A percentile compares a stretch with the other conserved stretches of the same genome.
These are phyloP conservation scores for Lobosporangium transversale DNA, from an alignment of 192 early-diverging fungal genomes.

Conservation along the genomic window DNA sequence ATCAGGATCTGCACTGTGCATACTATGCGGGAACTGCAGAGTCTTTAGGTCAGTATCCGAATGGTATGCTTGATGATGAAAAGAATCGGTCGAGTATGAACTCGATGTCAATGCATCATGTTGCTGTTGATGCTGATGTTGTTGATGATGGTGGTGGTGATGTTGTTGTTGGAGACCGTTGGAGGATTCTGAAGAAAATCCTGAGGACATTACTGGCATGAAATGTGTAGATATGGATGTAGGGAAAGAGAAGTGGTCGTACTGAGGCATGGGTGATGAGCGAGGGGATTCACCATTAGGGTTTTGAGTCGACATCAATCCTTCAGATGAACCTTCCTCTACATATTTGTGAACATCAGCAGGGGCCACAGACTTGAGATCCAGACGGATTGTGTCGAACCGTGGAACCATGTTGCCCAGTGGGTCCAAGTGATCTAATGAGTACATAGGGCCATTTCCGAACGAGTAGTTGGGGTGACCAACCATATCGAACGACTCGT, in stretches of 20 bases:
- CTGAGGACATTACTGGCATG: constrained; percentile 29
- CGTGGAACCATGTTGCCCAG: constrained; percentile 44
- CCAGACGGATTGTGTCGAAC: constrained; percentile 40
- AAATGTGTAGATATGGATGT: constrained; percentile 49
- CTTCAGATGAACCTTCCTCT: constrained; percentile 12
- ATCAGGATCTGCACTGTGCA: constrained; percentile 8
- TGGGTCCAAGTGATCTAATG: constrained; percentile 39
- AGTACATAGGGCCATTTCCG: constrained; percentile 43
- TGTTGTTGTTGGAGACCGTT: constrained; percentile 15
- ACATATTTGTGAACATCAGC: constrained; percentile 43
- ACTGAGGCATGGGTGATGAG: constrained; percentile 46
- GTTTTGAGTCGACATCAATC: constrained; percentile 19
- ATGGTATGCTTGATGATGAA: constrained; percentile 14
- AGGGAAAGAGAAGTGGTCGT: constrained; percentile 45
- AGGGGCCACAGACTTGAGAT: constrained; percentile 46
- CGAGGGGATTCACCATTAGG: constrained; percentile 46
- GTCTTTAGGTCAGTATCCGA: constrained; percentile 35
- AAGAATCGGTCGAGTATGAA: constrained; percentile 14
- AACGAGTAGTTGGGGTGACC: constrained; percentile 36
- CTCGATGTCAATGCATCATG: constrained; percentile 9
- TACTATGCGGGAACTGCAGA: constrained; percentile 32
- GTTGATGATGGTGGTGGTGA: constrained; percentile 12
- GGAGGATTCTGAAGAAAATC: constrained; percentile 2
- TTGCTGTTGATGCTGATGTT: constrained; percentile 22
- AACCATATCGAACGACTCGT: constrained; percentile 51